Evolutionary conservation across 1,284 basidiomycete genomes (phyloP).

Genomic region (Ceratobasidium theobromae): DNA sequence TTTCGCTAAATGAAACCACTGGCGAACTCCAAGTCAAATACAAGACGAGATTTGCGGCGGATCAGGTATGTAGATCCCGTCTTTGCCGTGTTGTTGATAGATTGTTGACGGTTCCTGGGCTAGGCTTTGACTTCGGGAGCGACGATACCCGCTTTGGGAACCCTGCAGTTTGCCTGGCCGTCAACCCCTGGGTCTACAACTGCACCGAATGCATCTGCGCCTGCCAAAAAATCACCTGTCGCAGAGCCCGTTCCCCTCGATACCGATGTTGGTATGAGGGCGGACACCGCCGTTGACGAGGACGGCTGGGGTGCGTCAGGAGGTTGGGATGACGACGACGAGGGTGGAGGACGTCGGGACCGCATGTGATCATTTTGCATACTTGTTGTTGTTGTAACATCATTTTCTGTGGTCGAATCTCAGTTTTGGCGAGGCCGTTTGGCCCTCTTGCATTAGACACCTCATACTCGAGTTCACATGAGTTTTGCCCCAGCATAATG

Average conservation of each 20-base stretch:
- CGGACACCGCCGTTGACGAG: slow-evolving; percentile 2
- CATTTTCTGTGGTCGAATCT: slow-evolving; percentile 12
- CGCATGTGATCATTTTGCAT: slow-evolving; percentile 28
- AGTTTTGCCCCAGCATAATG: background rate
- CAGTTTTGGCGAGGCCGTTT: background rate
- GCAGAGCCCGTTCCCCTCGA: background rate
- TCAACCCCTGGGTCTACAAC: background rate
- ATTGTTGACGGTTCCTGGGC: background rate
- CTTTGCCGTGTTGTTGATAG: background rate
- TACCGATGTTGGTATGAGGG: slow-evolving; percentile 3
- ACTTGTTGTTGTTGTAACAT: background rate
- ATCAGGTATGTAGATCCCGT: slow-evolving; percentile 54
- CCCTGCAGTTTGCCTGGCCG: slow-evolving; percentile 34
- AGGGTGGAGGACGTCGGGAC: slow-evolving; percentile 26
- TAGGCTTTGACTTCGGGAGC: slow-evolving; percentile 33
- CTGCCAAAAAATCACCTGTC: slow-evolving; percentile 3
- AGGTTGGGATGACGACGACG: slow-evolving; percentile 25
- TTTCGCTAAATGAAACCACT: slow-evolving; percentile 51
- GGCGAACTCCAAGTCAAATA: slow-evolving; percentile 66
- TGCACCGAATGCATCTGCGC: background rate
- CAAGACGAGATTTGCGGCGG: slow-evolving; percentile 67
- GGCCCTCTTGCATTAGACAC: background rate
- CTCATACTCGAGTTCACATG: background rate
- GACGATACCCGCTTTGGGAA: slow-evolving; percentile 32
- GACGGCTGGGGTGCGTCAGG: slow-evolving; percentile 12